Percentiles rank a stretch among this genome's conserved stretches.
Evolutionary conservation across 2,329 filamentous ascomycete genomes (phyloP).

Genomic region (Epicoccum nigrum): DNA sequence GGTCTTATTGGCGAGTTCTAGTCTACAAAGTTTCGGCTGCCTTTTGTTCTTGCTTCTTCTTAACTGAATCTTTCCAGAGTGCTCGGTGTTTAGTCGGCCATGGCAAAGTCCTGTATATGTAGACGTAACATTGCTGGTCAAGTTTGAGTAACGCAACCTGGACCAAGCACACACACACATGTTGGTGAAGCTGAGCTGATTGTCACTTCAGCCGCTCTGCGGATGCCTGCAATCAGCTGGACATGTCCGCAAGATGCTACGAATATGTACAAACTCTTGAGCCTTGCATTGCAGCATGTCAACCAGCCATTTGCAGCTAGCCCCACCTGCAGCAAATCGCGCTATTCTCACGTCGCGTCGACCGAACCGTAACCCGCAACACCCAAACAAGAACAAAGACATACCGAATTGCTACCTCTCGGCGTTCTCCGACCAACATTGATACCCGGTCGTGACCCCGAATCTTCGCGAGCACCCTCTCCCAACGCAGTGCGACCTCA

Average conservation of each 20-base stretch:
- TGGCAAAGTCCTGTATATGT: not conserved
- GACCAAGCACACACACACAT: no score
- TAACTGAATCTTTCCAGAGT: no score
- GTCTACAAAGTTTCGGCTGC: no score
- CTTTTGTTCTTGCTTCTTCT: no score
- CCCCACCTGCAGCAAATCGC: slow-evolving; percentile 19
- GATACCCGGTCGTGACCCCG: not conserved
- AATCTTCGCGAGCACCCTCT: no score
- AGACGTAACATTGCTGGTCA: not conserved
- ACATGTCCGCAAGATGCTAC: not conserved
- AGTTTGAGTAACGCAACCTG: not conserved
- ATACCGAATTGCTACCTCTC: slow-evolving; percentile 8
- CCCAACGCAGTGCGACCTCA: not conserved
- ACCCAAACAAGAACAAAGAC: slow-evolving; percentile 18
- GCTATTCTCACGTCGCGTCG: slow-evolving; percentile 34
- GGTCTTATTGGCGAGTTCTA: no score
- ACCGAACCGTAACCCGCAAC: slow-evolving; percentile 19
- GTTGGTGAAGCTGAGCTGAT: no score
- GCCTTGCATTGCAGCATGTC: not conserved
- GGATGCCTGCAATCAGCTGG: not conserved
- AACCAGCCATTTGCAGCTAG: slow-evolving; percentile 15
- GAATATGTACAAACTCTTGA: not conserved
- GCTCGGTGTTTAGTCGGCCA: no score
- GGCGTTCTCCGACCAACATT: slow-evolving; percentile 9
- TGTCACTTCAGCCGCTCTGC: no score